Evolutionary conservation across 108 stramenopile genomes (phyloP), one percentile per base, ranked within the genome.

Genomic region (Pseudonitzschia multiseries): DNA sequence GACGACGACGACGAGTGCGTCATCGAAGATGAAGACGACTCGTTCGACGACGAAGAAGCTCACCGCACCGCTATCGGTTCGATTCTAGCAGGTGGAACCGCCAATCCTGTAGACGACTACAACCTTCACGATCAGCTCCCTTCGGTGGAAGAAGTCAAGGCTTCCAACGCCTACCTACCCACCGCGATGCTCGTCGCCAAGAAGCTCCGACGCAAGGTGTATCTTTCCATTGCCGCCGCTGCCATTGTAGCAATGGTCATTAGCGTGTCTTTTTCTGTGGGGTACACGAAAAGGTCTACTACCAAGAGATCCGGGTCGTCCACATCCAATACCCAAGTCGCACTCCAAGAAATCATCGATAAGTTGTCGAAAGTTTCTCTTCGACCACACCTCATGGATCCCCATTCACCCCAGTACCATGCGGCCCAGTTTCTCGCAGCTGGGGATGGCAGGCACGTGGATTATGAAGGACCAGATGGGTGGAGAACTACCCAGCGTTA

Each of bases 141-240:
- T 44, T 60, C 48, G 40, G 68, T 79, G 18, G 79, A 79, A 52
- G 79, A 79, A 74, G 72, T 69, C 60, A 79, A 79, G 63, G 68
- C 68, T 9, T 44, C 66, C 28, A 54, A 28, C 27, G 29, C 56
- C 12, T 31, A 27, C 24, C 31, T 74, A 32, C 53, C 56, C 15
- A 57, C 66, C 1, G 65, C 43, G 21, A 10, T 67, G 8, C 44
- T 54, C 48, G 8, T 76, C 42, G 27, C 60, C 41, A 52, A 56
- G 54, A 26, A 26, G 13, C 54, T 20, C 26, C 54, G 54, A 56
- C 54, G 54, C 54, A 56, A 56, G 54, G 17, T 56, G 54, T 56
- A 56, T 20, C 1, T 76, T 22, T 43, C 43, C 10, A 68, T 65
- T 8, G 65, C 54, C 57, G 46, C 24, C 32, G 57, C 46, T 29